Conservation (phyloP, 495 filamentous ascomycete species). For the Penicillium nucicola region DNA sequence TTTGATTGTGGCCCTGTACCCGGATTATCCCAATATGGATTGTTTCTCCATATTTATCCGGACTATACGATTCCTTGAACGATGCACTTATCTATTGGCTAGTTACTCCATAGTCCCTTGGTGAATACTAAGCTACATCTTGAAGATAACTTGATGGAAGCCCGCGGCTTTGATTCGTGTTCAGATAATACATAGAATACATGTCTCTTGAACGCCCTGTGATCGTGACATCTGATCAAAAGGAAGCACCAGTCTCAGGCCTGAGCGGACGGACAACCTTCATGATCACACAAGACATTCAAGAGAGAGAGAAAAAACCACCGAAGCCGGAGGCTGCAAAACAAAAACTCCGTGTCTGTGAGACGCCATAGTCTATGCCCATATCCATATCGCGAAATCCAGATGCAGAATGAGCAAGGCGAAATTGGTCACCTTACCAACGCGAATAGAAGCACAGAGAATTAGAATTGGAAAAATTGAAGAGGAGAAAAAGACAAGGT, state of each 20-base stretch:
- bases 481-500: conserved; percentile 10
- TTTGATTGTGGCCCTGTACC: conserved; percentile 36
- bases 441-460: conserved; percentile 9
- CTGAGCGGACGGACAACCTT: conserved; percentile 3
- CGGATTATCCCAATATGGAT: conserved; percentile 17
- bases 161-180: conserved; percentile 9
- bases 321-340: conserved; percentile 9
- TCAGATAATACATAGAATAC: conserved; percentile 31
- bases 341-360: conserved; percentile 28
- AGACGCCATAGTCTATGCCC: conserved; percentile 43
- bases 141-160: background rate
- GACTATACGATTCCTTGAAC: conserved; percentile 9
- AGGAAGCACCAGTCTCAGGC: background rate
- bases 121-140: background rate
- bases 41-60: conserved; percentile 24
- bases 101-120: too few relatives aligned
- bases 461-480: conserved; percentile 4
- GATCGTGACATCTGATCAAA: conserved; percentile 15
- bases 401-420: conserved; percentile 4
- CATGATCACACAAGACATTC: conserved; percentile 10
- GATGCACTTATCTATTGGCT: background rate
- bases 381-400: conserved; percentile 14
- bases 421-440: background rate
- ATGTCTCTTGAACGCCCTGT: conserved; percentile 25
- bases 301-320: conserved; percentile 18